These are phyloP conservation scores for Ophiorrhiza pumila DNA, from an alignment of 257 asterid species.

Conservation along the genomic window DNA sequence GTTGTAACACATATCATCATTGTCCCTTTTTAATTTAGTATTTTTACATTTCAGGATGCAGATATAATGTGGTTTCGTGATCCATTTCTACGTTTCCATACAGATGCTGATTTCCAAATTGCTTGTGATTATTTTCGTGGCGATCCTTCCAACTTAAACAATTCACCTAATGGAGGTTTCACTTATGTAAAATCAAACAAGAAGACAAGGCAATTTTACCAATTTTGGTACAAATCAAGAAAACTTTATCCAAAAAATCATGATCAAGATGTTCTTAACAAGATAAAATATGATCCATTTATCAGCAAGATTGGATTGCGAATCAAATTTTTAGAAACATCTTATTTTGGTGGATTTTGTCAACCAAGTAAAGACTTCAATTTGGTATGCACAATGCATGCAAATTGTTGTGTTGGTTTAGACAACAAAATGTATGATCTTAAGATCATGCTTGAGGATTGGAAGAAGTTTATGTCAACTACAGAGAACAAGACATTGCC, in stretches of 20 bases:
- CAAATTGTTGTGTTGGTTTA: slow-evolving; percentile 57
- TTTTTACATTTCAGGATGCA: slow-evolving; percentile 35
- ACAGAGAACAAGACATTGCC: neutral
- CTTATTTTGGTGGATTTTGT: slow-evolving; percentile 54
- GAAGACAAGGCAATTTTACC: slow-evolving; percentile 38
- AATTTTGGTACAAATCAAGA: slow-evolving; percentile 45
- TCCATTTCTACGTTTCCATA: slow-evolving; percentile 42
- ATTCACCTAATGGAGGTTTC: slow-evolving; percentile 53
- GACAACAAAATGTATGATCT: slow-evolving; percentile 52
- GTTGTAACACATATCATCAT: neutral
- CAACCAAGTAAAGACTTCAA: slow-evolving; percentile 46
- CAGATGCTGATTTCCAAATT: slow-evolving; percentile 44
- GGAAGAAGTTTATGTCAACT: slow-evolving; percentile 38
- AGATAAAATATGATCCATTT: slow-evolving; percentile 34
- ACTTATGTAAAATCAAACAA: slow-evolving; percentile 39
- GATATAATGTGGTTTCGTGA: slow-evolving; percentile 52
- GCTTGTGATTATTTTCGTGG: slow-evolving; percentile 39
- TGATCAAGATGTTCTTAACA: slow-evolving; percentile 50
- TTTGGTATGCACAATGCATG: too few relatives aligned
- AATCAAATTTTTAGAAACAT: slow-evolving; percentile 42
- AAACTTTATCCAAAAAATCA: slow-evolving; percentile 28
- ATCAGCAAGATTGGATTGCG: slow-evolving; percentile 35
- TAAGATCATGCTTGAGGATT: slow-evolving; percentile 38
- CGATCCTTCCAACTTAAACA: slow-evolving; percentile 27
- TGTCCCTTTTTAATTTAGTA: neutral